Conservation (phyloP, 139 green algal species). For the Pseudopediastrum boryanum region DNA sequence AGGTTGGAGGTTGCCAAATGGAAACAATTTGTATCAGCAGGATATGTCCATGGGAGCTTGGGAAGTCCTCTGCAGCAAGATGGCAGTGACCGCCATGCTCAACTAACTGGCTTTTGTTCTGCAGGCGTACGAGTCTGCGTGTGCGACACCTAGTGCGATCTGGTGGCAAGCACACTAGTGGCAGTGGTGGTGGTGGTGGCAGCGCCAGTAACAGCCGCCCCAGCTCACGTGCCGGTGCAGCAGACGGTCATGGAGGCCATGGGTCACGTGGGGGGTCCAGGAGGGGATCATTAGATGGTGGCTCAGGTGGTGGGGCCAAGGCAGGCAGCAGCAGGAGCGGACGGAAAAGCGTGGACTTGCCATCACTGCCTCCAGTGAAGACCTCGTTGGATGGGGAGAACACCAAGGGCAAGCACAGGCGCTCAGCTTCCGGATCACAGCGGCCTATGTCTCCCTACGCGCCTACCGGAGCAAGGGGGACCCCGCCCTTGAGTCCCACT, state of each 20-base stretch:
- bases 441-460: background rate
- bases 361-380: too few species aligned
- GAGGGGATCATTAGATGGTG: too few species aligned
- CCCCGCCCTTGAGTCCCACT: background rate
- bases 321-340: too few species aligned
- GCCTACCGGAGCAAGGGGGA: too few species aligned
- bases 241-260: constrained; percentile 24
- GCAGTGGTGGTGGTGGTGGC: constrained; percentile 5
- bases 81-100: too few species aligned
- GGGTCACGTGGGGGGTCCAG: too few species aligned
- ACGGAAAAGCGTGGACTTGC: too few species aligned
- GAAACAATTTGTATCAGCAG: background rate
- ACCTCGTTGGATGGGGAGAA: too few species aligned
- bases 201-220: constrained; percentile 12
- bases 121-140: constrained; percentile 36
- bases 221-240: background rate
- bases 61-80: background rate
- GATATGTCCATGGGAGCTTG: background rate
- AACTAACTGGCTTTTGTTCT: background rate
- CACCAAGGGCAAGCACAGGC: too few species aligned
- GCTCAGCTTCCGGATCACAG: background rate
- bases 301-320: too few species aligned
- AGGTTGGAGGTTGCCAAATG: background rate
- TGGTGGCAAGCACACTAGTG: background rate
- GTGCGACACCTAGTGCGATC: constrained; percentile 30